Conservation (phyloP, 208 protist genomes). For the Paratrypanosoma confusum region DNA sequence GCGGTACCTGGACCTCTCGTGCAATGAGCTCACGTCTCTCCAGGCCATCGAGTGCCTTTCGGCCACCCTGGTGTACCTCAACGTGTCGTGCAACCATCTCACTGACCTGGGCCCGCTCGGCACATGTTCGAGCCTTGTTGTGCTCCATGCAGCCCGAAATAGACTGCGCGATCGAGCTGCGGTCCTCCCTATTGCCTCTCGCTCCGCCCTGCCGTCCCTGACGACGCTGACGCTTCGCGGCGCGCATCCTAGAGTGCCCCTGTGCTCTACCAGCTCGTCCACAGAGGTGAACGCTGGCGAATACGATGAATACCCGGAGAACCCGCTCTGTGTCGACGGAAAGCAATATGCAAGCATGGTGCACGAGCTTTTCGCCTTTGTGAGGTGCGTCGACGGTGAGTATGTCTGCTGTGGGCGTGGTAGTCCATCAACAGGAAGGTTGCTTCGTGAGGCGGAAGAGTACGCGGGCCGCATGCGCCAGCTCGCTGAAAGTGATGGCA, state of each 20-base stretch:
- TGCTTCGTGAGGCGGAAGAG: too few relatives aligned
- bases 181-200: constrained; percentile 6
- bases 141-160: constrained; percentile 54
- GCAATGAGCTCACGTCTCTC: constrained; percentile 51
- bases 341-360: constrained; percentile 20
- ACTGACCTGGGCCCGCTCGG: constrained; percentile 23
- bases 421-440: too few relatives aligned
- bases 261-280: too few relatives aligned
- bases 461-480: too few relatives aligned
- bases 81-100: constrained; percentile 59
- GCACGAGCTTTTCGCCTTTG: constrained; percentile 13
- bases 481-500: too few relatives aligned
- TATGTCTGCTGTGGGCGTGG: too few relatives aligned
- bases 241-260: too few relatives aligned
- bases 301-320: too few relatives aligned
- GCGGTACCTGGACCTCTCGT: constrained; percentile 41
- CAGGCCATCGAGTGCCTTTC: constrained; percentile 31
- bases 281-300: too few relatives aligned
- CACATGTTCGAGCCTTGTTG: constrained; percentile 17
- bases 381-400: constrained; percentile 52
- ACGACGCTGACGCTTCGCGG: too few relatives aligned
- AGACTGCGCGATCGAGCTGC: constrained; percentile 20
- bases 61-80: constrained; percentile 37
- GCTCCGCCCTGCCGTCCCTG: not conserved
- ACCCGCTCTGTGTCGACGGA: constrained; percentile 44